Conservation (phyloP, 2,329 filamentous ascomycete species). For the Phyllosticta ampelicida region DNA sequence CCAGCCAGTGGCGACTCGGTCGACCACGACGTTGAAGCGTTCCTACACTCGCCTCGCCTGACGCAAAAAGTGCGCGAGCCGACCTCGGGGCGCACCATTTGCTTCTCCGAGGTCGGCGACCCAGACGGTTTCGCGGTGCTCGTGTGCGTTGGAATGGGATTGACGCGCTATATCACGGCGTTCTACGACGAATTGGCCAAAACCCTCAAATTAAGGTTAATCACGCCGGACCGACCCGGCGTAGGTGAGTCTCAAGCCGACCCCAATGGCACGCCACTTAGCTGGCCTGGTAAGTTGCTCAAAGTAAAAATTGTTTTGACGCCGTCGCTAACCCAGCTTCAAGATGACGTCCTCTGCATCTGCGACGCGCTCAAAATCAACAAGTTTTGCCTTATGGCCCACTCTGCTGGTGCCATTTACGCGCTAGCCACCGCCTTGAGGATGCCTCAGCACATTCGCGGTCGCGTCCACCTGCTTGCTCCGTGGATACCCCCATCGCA, state of each 20-base stretch:
- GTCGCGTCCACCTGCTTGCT: conserved; percentile 84
- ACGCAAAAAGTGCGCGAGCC: conserved; percentile 84
- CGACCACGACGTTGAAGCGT: conserved; percentile 76
- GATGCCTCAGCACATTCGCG: conserved; percentile 91
- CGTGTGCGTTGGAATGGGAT: conserved; percentile 93
- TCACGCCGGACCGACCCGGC: conserved; percentile 87
- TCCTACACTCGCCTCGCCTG: conserved; percentile 69
- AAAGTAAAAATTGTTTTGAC: conserved; percentile 19
- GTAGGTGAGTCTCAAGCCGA: conserved; percentile 87
- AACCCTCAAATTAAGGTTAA: conserved; percentile 77
- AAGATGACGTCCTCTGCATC: conserved; percentile 80
- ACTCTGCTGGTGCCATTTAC: conserved; percentile 97
- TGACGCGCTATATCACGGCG: conserved; percentile 89
- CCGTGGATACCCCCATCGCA: conserved; percentile 87
- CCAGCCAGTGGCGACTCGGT: conserved; percentile 75
- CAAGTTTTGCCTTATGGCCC: conserved; percentile 91
- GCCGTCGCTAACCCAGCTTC: conserved; percentile 23
- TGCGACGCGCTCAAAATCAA: conserved; percentile 86
- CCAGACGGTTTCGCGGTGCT: conserved; percentile 85
- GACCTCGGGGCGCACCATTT: conserved; percentile 76
- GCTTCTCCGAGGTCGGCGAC: conserved; percentile 94
- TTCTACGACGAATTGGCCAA: conserved; percentile 94
- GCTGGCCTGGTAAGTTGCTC: conserved; percentile 69
- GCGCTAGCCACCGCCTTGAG: conserved; percentile 87
- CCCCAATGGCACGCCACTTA: conserved; percentile 73